These are phyloP conservation scores for Phytophthora sansomeana DNA, from an alignment of 352 stramenopile species.

Conservation along the genomic window DNA sequence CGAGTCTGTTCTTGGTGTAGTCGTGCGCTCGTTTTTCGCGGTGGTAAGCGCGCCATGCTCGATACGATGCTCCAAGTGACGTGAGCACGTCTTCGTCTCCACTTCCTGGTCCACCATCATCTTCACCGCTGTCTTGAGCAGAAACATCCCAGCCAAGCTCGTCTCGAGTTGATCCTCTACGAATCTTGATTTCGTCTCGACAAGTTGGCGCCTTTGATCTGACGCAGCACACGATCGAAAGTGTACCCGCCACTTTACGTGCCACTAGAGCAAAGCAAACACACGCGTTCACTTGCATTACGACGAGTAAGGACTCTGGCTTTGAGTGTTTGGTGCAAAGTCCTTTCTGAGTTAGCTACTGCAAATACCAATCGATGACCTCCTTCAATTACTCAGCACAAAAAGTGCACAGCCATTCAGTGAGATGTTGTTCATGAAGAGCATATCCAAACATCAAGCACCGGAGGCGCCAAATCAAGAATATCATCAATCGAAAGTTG, in stretches of 20 bases:
- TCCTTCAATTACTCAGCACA: neutral
- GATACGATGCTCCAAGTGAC: constrained; percentile 38
- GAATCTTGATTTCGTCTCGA: constrained; percentile 35
- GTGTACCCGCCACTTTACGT: constrained; percentile 12
- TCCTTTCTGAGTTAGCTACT: neutral
- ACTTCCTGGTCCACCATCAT: constrained; percentile 32
- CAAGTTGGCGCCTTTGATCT: constrained; percentile 8
- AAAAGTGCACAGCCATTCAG: neutral
- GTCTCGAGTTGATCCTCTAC: constrained; percentile 19
- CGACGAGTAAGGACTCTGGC: neutral
- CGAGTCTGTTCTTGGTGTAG: constrained; percentile 43
- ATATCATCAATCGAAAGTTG: too few relatives aligned
- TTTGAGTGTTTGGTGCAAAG: neutral
- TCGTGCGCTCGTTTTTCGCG: constrained; percentile 44
- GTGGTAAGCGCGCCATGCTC: constrained; percentile 38
- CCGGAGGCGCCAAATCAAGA: too few relatives aligned
- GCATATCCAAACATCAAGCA: too few relatives aligned
- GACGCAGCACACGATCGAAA: constrained; percentile 30
- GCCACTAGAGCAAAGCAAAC: constrained; percentile 17
- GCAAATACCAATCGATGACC: neutral
- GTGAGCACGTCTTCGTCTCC: constrained; percentile 43
- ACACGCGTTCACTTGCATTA: constrained; percentile 14
- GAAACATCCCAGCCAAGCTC: constrained; percentile 8
- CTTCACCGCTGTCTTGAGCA: constrained; percentile 5
- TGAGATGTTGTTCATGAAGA: neutral